These are phyloP conservation scores for Termitomyces sp. DNA, from an alignment of 768 basidiomycete species.

Conservation along the genomic window DNA sequence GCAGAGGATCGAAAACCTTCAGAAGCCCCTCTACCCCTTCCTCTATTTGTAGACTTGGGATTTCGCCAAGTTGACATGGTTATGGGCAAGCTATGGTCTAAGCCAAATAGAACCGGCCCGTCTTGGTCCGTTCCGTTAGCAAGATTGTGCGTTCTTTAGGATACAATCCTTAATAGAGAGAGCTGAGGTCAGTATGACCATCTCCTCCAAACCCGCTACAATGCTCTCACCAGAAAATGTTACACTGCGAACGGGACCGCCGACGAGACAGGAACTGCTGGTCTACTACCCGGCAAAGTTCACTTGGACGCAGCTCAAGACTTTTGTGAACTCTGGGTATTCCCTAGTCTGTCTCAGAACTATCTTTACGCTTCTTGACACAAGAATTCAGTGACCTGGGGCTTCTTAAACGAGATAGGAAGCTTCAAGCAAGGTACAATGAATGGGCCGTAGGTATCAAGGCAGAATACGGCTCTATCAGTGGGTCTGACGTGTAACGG, in stretches of 20 bases:
- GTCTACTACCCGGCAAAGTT: slow-evolving; percentile 69
- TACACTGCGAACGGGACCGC: slow-evolving; percentile 50
- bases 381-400: slow-evolving; percentile 63
- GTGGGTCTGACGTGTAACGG: slow-evolving; percentile 30
- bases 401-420: slow-evolving; percentile 66
- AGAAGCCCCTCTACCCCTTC: slow-evolving; percentile 1
- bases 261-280: slow-evolving; percentile 61
- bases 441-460: slow-evolving; percentile 51
- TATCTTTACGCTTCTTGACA: neutral
- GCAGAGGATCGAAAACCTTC: neutral
- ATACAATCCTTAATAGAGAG: neutral
- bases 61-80: slow-evolving; percentile 13
- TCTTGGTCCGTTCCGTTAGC: neutral
- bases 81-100: neutral
- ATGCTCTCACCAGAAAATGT: slow-evolving; percentile 21
- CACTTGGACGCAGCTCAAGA: slow-evolving; percentile 70
- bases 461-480: slow-evolving; percentile 56
- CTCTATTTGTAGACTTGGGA: slow-evolving; percentile 5
- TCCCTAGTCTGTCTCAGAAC: neutral
- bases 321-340: slow-evolving; percentile 76
- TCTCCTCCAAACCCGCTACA: neutral
- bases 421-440: slow-evolving; percentile 63
- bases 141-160: neutral
- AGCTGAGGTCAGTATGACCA: slow-evolving; percentile 3
- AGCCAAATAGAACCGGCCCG: neutral